Evolutionary conservation across 129 eudicot genomes (phyloP), one percentile per base, ranked within the genome.

Genomic region (Daucus carota): DNA sequence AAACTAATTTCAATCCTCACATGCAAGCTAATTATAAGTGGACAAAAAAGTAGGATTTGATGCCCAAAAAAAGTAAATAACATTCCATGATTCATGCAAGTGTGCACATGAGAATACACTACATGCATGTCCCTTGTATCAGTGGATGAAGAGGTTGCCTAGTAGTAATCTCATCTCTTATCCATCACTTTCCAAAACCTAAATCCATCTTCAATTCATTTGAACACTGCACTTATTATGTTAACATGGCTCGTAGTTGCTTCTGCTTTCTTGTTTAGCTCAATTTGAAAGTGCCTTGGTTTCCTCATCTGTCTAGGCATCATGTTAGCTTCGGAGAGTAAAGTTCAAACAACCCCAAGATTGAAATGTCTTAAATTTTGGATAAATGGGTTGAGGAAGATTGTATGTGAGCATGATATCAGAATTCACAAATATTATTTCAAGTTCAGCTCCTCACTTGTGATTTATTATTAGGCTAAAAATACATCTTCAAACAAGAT

Each of bases 101-200:
- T 73, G 52, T 38, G 12, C 34, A 24, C 60, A 44, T n/a, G 45
- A 28, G 9, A 29, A 16, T 43, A 38, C 50, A n/a, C 24, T n/a
- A 24, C 65, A 57, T 57, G 65, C 59, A 65, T 65, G 70, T 43
- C 65, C 31, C 65, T n/a, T 9, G 2, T 24, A 8, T 45, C 54
- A 72, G 59, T 44, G 62, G 62, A 43, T 16, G 75, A 72, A 52
- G 76, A 46, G 59, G 75, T 72, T 72, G 75, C 75, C 75, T 13
- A 7, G 76, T 73, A 44, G 42, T 54, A 29, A 45, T 73, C 76
- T 54, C 63, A n/a, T n/a, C 63, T 52, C 62, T 9, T 8, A 46
- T 34, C 34, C 76, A 73, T 43, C 26, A 73, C 70, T 65, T 11
- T 73, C 76, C 4, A 22, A 33, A 26, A 29, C 76, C 5, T 45